phyloP scores from a whole-genome alignment of 331 rosid species.

The Ulmus americana region DNA sequence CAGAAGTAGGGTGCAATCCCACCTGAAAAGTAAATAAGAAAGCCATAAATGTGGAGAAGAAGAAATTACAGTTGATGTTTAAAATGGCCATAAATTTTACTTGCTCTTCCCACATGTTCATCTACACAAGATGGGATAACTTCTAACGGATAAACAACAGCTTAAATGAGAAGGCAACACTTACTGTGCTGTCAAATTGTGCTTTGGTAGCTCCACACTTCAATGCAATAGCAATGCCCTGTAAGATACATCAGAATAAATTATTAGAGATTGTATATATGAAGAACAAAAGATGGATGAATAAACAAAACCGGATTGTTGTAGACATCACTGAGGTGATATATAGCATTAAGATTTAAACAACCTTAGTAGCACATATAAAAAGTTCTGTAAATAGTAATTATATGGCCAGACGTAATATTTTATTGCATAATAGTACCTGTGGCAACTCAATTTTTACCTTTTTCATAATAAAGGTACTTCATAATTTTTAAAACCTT shows the following conservation, averaged over 20 bases:
- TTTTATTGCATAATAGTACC: too few species aligned
- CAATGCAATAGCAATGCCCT: constrained; percentile 87
- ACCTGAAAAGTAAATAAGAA: constrained; percentile 42
- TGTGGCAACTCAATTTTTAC: too few species aligned
- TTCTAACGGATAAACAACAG: too few species aligned
- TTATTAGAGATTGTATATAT: not conserved
- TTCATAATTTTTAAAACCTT: too few species aligned
- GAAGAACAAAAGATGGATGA: not conserved
- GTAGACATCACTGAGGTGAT: too few species aligned
- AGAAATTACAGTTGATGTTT: not conserved
- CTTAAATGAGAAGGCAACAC: constrained; percentile 18
- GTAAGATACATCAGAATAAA: constrained; percentile 16
- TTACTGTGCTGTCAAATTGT: constrained; percentile 90
- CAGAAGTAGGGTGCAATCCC: constrained; percentile 86
- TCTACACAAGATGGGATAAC: not conserved
- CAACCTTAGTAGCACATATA: too few species aligned
- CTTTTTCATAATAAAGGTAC: too few species aligned
- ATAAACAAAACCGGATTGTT: too few species aligned
- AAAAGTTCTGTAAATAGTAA: too few species aligned
- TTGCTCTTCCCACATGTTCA: not conserved
- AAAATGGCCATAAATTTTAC: not conserved
- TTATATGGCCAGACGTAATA: too few species aligned
- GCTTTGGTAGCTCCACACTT: constrained; percentile 94
- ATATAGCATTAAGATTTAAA: too few species aligned
- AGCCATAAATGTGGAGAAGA: not conserved